phyloP scores from a whole-genome alignment of 164 flowering plant genomes.

The Cinnamomum chago region DNA sequence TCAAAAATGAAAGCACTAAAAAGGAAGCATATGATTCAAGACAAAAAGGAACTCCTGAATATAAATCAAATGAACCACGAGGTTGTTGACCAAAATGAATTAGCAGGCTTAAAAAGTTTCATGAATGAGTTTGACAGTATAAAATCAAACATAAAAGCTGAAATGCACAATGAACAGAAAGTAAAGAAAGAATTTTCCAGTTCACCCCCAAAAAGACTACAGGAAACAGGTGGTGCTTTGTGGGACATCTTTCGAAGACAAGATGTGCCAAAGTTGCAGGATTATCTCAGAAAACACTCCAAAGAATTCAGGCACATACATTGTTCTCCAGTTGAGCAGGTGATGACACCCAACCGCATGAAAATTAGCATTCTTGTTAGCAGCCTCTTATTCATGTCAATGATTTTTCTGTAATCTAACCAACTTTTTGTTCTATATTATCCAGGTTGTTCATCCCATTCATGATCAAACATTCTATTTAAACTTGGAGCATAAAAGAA shows the following conservation, averaged over 20 bases:
- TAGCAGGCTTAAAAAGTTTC: conserved; percentile 15
- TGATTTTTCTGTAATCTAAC: conserved; percentile 8
- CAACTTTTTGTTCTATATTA: neutral
- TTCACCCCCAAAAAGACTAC: too few species aligned
- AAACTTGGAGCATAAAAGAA: conserved; percentile 34
- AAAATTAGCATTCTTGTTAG: neutral
- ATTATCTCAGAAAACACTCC: conserved; percentile 53
- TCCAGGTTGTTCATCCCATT: conserved; percentile 45
- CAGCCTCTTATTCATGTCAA: neutral
- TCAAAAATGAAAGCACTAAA: conserved; percentile 37
- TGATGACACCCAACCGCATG: conserved; percentile 12
- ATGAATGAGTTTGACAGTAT: conserved; percentile 1
- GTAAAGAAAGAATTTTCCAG: too few species aligned
- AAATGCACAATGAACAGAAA: too few species aligned
- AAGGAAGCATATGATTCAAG: conserved; percentile 37
- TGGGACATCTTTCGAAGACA: conserved; percentile 86
- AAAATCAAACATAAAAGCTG: too few species aligned
- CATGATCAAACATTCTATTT: conserved; percentile 46
- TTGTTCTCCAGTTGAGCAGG: conserved; percentile 38
- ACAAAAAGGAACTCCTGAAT: conserved; percentile 20
- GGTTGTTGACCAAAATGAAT: conserved; percentile 15
- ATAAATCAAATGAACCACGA: conserved; percentile 12
- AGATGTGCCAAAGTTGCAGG: conserved; percentile 68
- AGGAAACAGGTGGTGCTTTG: conserved; percentile 43
- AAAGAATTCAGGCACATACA: conserved; percentile 35